Evolutionary conservation across 1,284 basidiomycete genomes (phyloP), one percentile per base, ranked within the genome.

Genomic region (Marasmius sp.): DNA sequence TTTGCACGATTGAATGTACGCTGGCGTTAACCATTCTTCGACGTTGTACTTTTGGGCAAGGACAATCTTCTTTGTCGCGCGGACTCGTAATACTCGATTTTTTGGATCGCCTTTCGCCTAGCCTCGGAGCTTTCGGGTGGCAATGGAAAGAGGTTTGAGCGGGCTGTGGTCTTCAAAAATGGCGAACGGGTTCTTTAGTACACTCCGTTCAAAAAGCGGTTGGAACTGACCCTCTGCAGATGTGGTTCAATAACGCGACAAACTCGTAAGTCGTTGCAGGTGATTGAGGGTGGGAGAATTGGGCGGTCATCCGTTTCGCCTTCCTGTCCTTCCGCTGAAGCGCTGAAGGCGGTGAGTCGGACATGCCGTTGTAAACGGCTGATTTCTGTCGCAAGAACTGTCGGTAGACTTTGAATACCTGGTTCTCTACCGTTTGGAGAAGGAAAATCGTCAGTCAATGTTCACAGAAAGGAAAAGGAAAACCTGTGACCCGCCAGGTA

Each of bases 11-110:
- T 72, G 72, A 1, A 71, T 69, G 66, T 79, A 79, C 4, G 79
- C 78, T 0, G 74, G 71, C 1, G 67, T 66, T 10, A 78, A 71
- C 80, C 80, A 82, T 3, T 67, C 60, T 12, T 67, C 68, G 22
- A 82, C 66, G 52, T 74, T 69, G 66, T 75, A 73, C 57, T 74
- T 73, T 47, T 67, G 69, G 16, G 78, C 79, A 39, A 81, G 72
- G 11, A 70, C 67, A 36, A 81, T 70, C 20, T 70, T 70, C 36
- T 77, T 72, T 51, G 77, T 65, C 2, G 78, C 70, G 37, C 68
- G 9, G 78, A 63, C 1, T 63, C 43, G n/a, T 63, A 66, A 7
- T 62, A 59, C 5, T 74, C 66, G 45, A 80, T 68, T 58, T 74
- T 68, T 47, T 66, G 64, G 55, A 79, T 73, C 3, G 74, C 71